These are phyloP conservation scores for Aureobasidium sp. DNA, from an alignment of 2,329 filamentous ascomycete genomes.

Conservation along the genomic window DNA sequence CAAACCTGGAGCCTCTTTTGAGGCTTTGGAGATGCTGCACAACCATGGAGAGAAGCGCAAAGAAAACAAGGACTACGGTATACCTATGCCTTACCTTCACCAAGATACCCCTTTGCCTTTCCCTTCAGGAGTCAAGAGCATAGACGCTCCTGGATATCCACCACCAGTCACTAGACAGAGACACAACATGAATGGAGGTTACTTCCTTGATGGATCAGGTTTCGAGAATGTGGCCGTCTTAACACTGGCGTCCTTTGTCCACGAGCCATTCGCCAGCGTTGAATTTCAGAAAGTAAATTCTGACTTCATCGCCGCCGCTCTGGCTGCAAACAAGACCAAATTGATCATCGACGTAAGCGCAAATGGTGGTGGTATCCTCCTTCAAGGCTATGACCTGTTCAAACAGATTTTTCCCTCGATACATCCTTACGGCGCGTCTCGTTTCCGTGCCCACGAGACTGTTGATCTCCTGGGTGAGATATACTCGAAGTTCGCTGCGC, in stretches of 20 bases:
- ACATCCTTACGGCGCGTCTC: slow-evolving; percentile 43
- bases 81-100: not conserved
- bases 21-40: slow-evolving; percentile 20
- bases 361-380: slow-evolving; percentile 53
- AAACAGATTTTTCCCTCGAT: slow-evolving; percentile 48
- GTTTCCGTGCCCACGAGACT: slow-evolving; percentile 44
- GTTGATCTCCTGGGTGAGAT: slow-evolving; percentile 39
- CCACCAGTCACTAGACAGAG: slow-evolving; percentile 32
- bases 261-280: slow-evolving; percentile 23
- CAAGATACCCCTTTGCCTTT: too few species aligned
- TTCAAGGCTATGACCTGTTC: slow-evolving; percentile 56
- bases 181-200: slow-evolving; percentile 39
- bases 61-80: not conserved
- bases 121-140: not conserved
- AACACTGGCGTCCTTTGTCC: slow-evolving; percentile 36
- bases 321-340: slow-evolving; percentile 49
- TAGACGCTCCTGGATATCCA: slow-evolving; percentile 37
- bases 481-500: slow-evolving; percentile 28
- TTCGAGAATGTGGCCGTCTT: slow-evolving; percentile 42
- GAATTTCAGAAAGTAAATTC: slow-evolving; percentile 36
- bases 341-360: slow-evolving; percentile 53
- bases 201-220: slow-evolving; percentile 38
- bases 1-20: slow-evolving; percentile 17
- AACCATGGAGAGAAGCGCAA: too few species aligned
- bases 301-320: slow-evolving; percentile 37